Percentiles rank a stretch among this genome's conserved stretches.
These are phyloP conservation scores for Phialophora chinensis DNA, from an alignment of 2,329 filamentous ascomycete species.

Conservation along the genomic window DNA sequence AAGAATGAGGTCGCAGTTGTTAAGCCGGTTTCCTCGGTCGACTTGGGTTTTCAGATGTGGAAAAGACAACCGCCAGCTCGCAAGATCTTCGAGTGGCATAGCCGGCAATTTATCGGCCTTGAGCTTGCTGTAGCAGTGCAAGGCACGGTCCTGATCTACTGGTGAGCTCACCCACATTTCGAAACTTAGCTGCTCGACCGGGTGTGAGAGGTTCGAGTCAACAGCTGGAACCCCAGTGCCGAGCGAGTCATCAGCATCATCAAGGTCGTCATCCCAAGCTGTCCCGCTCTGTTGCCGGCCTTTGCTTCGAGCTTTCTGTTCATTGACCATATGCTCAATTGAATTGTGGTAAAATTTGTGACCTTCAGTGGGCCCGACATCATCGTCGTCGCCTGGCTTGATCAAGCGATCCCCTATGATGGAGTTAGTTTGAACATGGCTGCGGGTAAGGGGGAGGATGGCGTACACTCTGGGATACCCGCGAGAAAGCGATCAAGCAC, in stretches of 20 bases:
- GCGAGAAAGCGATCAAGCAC: conserved; percentile 64
- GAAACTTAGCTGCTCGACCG: conserved; percentile 48
- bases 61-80: conserved; percentile 50
- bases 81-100: conserved; percentile 49
- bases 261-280: conserved; percentile 11
- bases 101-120: conserved; percentile 49
- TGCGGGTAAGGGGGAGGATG: neutral
- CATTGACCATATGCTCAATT: conserved; percentile 35
- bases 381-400: conserved; percentile 25
- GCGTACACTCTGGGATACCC: conserved; percentile 59
- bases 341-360: conserved; percentile 36
- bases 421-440: conserved; percentile 11
- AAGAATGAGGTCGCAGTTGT: conserved; percentile 52
- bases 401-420: conserved; percentile 32
- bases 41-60: conserved; percentile 48
- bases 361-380: conserved; percentile 19
- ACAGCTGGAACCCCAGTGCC: neutral
- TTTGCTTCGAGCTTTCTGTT: conserved; percentile 20
- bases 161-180: conserved; percentile 55
- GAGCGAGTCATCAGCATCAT: conserved; percentile 14
- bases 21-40: conserved; percentile 43
- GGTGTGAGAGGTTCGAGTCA: conserved; percentile 11
- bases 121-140: conserved; percentile 53
- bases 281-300: conserved; percentile 1
- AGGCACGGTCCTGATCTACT: conserved; percentile 47